Percentiles rank a stretch among this genome's conserved stretches.
Evolutionary conservation across 108 stramenopile genomes (phyloP).

Genomic region (Nannochloropsis oceanica): DNA sequence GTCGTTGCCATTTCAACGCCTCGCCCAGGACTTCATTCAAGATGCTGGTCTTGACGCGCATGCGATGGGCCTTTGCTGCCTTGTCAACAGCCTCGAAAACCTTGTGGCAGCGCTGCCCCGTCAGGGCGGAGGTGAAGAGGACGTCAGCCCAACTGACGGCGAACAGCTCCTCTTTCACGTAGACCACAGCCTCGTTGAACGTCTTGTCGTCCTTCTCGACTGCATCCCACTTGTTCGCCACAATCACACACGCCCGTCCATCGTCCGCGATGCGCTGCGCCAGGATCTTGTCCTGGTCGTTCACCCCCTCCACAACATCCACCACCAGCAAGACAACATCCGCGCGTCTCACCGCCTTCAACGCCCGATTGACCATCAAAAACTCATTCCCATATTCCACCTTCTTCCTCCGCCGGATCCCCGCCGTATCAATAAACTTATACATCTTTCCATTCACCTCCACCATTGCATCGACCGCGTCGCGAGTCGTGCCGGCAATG

Average conservation of each 20-base stretch:
- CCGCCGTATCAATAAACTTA: conserved; percentile 93
- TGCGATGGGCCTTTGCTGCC: conserved; percentile 62
- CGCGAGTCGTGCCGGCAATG: conserved; percentile 91
- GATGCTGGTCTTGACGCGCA: conserved; percentile 69
- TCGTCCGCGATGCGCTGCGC: conserved; percentile 66
- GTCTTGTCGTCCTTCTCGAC: conserved; percentile 72
- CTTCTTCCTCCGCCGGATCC: conserved; percentile 86
- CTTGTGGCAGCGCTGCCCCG: conserved; percentile 84
- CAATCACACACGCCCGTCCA: conserved; percentile 85
- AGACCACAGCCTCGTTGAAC: conserved; percentile 49
- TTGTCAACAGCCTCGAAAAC: conserved; percentile 70
- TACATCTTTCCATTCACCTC: conserved; percentile 63
- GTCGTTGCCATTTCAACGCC: conserved; percentile 84
- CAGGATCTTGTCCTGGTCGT: conserved; percentile 49
- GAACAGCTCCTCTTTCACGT: conserved; percentile 65
- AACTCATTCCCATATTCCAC: conserved; percentile 86
- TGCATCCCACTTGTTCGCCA: conserved; percentile 96
- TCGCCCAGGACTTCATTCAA: conserved; percentile 90
- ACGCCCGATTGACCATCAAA: conserved; percentile 92
- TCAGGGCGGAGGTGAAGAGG: conserved; percentile 79
- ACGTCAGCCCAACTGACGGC: conserved; percentile 86
- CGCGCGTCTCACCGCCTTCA: conserved; percentile 79
- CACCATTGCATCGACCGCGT: conserved; percentile 88
- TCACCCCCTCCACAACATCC: conserved; percentile 86
- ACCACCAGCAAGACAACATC: conserved; percentile 85